Conservation (phyloP, 2,329 filamentous ascomycete genomes). For the Zymoseptoria pseudotritici region DNA sequence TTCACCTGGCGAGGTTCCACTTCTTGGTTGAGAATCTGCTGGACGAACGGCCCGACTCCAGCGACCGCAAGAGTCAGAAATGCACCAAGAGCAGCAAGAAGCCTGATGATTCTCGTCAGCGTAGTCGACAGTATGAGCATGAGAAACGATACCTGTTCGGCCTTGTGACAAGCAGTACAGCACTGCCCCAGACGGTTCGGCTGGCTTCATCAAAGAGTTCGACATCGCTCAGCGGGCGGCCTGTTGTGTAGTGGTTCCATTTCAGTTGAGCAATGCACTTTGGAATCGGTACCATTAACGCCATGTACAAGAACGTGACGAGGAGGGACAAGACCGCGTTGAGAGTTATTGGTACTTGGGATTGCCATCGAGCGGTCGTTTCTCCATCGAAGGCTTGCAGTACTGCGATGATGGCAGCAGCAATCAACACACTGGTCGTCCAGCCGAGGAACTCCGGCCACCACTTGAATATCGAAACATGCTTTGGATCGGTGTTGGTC, state of each 20-base stretch:
- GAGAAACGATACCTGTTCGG: neutral
- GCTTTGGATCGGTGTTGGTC: neutral
- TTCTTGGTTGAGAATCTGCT: neutral
- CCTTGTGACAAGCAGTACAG: neutral
- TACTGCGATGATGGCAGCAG: neutral
- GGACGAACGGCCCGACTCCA: neutral
- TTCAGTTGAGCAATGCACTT: conserved; percentile 1
- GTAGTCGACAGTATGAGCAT: neutral
- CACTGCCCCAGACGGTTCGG: neutral
- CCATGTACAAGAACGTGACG: neutral
- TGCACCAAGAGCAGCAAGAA: neutral
- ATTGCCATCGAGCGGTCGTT: neutral
- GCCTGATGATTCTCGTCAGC: neutral
- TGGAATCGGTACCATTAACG: neutral
- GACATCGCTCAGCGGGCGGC: neutral
- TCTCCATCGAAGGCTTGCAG: neutral
- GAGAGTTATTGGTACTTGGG: neutral
- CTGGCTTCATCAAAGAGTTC: neutral
- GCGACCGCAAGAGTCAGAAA: neutral
- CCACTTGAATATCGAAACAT: neutral
- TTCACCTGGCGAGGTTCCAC: neutral
- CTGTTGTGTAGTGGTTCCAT: neutral
- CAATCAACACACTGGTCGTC: neutral
- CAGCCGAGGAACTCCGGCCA: neutral
- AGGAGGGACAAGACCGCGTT: neutral